These are phyloP conservation scores for Rhodotorula paludigena DNA, from an alignment of 768 basidiomycete species.

Conservation along the genomic window DNA sequence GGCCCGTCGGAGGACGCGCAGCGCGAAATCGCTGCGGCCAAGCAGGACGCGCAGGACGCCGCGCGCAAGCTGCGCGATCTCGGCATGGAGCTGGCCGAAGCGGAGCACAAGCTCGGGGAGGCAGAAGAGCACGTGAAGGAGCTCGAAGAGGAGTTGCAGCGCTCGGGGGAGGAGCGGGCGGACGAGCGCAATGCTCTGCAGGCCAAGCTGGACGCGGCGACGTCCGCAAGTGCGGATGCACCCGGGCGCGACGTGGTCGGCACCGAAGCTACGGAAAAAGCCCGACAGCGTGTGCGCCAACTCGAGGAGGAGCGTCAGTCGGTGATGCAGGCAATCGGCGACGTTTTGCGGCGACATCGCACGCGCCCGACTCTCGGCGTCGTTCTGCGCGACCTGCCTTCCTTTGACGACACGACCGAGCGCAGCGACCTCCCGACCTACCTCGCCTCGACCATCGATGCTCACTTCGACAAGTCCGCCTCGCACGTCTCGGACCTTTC, in stretches of 20 bases:
- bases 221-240: neutral
- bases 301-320: conserved; percentile 3
- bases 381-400: conserved; percentile 16
- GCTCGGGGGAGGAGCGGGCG: conserved; percentile 5
- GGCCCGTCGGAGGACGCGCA: conserved; percentile 48
- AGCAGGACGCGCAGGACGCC: conserved; percentile 26
- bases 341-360: conserved; percentile 36
- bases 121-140: conserved; percentile 1
- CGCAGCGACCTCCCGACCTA: conserved; percentile 13
- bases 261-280: neutral
- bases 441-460: conserved; percentile 30
- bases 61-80: conserved; percentile 23
- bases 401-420: conserved; percentile 24
- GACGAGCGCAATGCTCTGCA: neutral
- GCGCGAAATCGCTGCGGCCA: conserved; percentile 51
- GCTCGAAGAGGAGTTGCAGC: conserved; percentile 9
- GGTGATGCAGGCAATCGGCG: conserved; percentile 20
- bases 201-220: neutral
- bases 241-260: neutral
- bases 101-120: conserved; percentile 13
- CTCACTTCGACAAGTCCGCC: conserved; percentile 21
- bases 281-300: neutral
- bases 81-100: conserved; percentile 8
- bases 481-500: conserved; percentile 12
- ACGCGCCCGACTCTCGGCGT: conserved; percentile 20